Conservation (phyloP, 176 grass and related monocot species). For the Cenchrus fungigraminus region DNA sequence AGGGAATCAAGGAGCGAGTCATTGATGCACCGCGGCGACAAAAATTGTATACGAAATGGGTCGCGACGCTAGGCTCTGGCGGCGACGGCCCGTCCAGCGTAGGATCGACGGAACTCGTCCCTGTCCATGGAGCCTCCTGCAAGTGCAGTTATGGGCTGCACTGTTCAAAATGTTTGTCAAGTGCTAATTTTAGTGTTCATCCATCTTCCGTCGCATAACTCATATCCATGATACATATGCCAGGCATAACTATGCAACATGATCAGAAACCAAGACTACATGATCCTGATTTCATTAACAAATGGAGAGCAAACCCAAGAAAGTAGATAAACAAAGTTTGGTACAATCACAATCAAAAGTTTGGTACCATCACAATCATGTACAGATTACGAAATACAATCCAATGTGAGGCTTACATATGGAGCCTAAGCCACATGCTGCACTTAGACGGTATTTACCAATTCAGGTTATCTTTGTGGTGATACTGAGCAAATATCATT, state of each 20-base stretch:
- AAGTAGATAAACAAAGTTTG: neutral
- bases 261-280: neutral
- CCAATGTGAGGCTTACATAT: neutral
- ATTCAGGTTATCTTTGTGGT: neutral
- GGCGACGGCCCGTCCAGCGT: too few species aligned
- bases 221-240: too few species aligned
- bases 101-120: too few species aligned
- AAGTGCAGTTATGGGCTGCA: too few species aligned
- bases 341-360: slow-evolving; percentile 29
- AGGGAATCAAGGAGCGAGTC: too few species aligned
- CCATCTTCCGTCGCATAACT: too few species aligned
- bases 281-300: neutral
- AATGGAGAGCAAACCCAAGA: neutral
- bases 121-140: too few species aligned
- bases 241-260: neutral
- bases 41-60: too few species aligned
- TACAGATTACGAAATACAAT: slow-evolving; percentile 12
- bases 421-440: slow-evolving; percentile 1
- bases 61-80: too few species aligned
- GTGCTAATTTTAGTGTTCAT: too few species aligned
- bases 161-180: too few species aligned
- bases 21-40: too few species aligned
- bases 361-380: slow-evolving; percentile 21
- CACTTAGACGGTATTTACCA: neutral
- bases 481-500: neutral